Percentiles rank a stretch among this genome's conserved stretches.
Evolutionary conservation across 75 land plant genomes (phyloP).

Genomic region (Larix kaempferi): DNA sequence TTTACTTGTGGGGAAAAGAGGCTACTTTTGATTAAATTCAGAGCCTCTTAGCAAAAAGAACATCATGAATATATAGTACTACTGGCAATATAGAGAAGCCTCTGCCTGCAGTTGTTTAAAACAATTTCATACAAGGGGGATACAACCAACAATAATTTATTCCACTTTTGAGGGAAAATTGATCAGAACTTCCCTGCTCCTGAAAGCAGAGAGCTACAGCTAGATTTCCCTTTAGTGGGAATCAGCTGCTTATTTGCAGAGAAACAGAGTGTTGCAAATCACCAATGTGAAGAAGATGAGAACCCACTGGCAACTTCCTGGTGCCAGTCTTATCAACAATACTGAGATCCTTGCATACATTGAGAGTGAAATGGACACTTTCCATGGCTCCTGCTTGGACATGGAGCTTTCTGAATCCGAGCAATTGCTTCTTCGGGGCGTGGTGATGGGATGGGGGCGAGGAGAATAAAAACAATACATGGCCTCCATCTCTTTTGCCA

Average conservation of each 20-base stretch:
- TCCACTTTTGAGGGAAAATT: neutral
- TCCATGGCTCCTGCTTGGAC: constrained; percentile 23
- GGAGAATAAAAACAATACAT: constrained; percentile 57
- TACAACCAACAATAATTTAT: neutral
- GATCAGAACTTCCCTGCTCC: neutral
- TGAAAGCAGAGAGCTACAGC: neutral
- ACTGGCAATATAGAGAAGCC: too few species aligned
- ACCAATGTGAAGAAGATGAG: constrained; percentile 63
- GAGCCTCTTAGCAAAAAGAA: too few species aligned
- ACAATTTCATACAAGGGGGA: neutral
- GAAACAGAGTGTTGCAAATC: constrained; percentile 39
- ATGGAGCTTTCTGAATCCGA: constrained; percentile 54
- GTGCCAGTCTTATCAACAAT: constrained; percentile 58
- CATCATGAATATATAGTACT: too few species aligned
- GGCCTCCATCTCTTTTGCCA: constrained; percentile 39
- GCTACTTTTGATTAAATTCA: too few species aligned
- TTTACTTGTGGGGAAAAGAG: too few species aligned
- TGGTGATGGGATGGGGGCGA: constrained; percentile 45
- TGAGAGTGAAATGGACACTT: constrained; percentile 42
- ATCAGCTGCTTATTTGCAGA: constrained; percentile 18
- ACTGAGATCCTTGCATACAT: constrained; percentile 70
- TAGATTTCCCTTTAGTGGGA: neutral
- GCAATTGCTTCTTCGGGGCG: constrained; percentile 48
- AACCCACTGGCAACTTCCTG: constrained; percentile 52
- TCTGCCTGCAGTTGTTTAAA: too few species aligned